phyloP scores from a whole-genome alignment of 371 early-diverging fungal species.

The Mortierella sp. region DNA sequence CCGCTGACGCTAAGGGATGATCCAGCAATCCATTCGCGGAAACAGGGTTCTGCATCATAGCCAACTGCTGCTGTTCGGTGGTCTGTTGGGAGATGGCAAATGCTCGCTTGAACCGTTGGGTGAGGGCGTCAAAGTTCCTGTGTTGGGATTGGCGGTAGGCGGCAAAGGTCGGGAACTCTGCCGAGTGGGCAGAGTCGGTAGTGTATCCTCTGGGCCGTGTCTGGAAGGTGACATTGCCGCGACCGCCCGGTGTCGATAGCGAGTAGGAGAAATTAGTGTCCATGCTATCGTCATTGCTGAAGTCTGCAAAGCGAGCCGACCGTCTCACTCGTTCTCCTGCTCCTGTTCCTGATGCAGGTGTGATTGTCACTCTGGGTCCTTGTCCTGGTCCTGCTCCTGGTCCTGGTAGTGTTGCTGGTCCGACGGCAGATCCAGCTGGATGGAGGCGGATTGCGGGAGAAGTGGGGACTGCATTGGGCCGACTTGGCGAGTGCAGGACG shows the following conservation, averaged over 20 bases:
- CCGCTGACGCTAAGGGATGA: neutral
- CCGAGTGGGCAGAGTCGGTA: constrained; percentile 16
- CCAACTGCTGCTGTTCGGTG: neutral
- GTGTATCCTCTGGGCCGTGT: constrained; percentile 17
- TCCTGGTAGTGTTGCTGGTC: neutral
- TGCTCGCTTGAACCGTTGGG: constrained; percentile 26
- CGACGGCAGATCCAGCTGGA: constrained; percentile 3
- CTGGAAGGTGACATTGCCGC: constrained; percentile 27
- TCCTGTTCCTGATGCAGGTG: constrained; percentile 3
- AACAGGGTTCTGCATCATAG: neutral
- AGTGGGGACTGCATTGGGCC: constrained; percentile 20
- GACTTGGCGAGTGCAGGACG: constrained; percentile 21
- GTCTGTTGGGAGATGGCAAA: constrained; percentile 30
- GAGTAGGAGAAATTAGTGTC: neutral
- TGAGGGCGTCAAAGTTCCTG: constrained; percentile 27
- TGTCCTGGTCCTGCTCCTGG: neutral
- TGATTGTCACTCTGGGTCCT: neutral
- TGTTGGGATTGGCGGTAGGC: constrained; percentile 31
- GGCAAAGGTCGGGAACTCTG: constrained; percentile 31
- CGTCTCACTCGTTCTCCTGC: neutral
- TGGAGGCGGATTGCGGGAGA: constrained; percentile 32
- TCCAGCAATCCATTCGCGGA: neutral
- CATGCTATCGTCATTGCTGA: neutral
- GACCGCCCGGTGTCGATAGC: neutral
- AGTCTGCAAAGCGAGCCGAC: constrained; percentile 19